Evolutionary conservation across 1,284 basidiomycete species (phyloP), one percentile per base, ranked within the genome.

Genomic region (Cryptococcus sp.): DNA sequence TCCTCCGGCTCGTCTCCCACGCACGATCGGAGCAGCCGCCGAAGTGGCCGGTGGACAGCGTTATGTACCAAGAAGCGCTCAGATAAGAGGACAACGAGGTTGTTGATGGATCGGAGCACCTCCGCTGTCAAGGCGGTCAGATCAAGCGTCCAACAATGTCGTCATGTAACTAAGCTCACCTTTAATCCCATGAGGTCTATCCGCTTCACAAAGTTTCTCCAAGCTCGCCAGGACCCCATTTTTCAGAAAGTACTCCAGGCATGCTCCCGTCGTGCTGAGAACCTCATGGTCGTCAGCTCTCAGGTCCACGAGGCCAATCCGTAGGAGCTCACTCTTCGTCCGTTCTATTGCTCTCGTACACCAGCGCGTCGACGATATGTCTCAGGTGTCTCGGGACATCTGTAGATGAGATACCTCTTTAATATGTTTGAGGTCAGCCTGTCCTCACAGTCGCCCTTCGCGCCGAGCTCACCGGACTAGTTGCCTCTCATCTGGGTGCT

Each of bases 41-140:
- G 82, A 5, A 96, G 85, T 1, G 93, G 91, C 64, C 86, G 87
- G 75, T 96, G 92, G 0, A 95, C 89, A 1, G 85, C 89, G 9
- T 89, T 88, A 68, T 95, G 92, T 0, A 93, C 86, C 18, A 96
- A 84, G 68, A 95, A 94, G 62, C 89, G 87, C 68, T 94, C 91
- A 60, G 94, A 90, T 56, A 95, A 82, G 11, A 91, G 82, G 5
- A 91, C 85, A 9, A 95, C 87, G 82, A 94, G 89, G 66, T 90
- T 90, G 66, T 90, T 88, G 12, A 91, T 87, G 3, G 88, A 82
- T 42, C 86, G 82, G 18, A 95, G 80, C 11, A 94, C 88, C 71
- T 91, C 87, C 46, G 86, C 88, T 77, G 61, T 9, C 52, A 40
- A 21, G 18, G 35, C 33, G 37, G n/a, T 28, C 43, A 45, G 39